phyloP scores from a whole-genome alignment of 768 basidiomycete species.

The Chalciporus chontae region DNA sequence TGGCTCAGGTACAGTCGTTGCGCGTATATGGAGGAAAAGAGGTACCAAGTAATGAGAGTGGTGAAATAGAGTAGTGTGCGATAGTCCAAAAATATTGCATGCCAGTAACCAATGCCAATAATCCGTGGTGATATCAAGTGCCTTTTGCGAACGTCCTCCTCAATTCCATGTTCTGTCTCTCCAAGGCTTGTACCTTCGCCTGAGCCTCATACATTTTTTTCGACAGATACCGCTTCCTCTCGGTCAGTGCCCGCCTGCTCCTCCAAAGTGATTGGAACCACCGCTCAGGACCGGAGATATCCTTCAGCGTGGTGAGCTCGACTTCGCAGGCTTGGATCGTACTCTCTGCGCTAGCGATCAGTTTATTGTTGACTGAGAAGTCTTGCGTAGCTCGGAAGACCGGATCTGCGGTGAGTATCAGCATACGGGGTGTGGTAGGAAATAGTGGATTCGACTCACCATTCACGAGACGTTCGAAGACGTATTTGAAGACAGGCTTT shows the following conservation, averaged over 20 bases:
- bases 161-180: constrained; percentile 65
- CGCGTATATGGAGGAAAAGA: no score
- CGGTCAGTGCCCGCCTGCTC: constrained; percentile 46
- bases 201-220: constrained; percentile 72
- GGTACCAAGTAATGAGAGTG: no score
- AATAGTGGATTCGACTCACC: constrained; percentile 41
- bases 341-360: constrained; percentile 54
- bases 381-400: constrained; percentile 81
- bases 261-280: constrained; percentile 41
- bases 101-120: no score
- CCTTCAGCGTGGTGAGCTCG: constrained; percentile 66
- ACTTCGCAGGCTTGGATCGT: constrained; percentile 71
- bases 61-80: background rate
- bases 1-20: no score
- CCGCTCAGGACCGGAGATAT: constrained; percentile 52
- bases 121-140: constrained; percentile 14
- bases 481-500: constrained; percentile 83
- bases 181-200: constrained; percentile 64
- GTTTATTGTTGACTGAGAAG: constrained; percentile 72
- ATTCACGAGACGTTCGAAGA: constrained; percentile 76
- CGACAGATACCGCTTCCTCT: constrained; percentile 64
- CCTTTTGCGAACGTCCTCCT: constrained; percentile 53
- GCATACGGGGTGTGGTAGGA: background rate
- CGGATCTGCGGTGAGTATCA: constrained; percentile 45
- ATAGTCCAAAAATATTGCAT: no score